Base-by-base conservation (phyloP, 2,329 filamentous ascomycete species). In the Apiospora aurea region DNA sequence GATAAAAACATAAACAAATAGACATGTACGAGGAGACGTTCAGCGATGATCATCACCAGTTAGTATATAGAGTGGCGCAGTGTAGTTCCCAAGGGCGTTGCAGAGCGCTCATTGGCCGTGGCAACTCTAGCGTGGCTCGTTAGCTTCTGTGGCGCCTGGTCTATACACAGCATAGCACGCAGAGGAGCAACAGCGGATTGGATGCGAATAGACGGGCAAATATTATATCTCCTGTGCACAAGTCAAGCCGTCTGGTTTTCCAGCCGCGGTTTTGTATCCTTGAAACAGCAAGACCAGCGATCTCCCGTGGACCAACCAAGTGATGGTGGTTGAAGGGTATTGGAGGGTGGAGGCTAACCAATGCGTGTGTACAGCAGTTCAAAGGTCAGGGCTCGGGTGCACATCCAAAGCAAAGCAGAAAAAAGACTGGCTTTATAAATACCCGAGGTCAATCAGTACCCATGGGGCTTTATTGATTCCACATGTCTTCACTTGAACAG, bases 91-190 rank as follows among this genome's bases (percentile, higher is more conserved):
- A 38, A 64, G 57, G 41, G 57, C 57, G 57, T 61, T 64, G 57
- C 57, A 64, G 57, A 64, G 34, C 57, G 57, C 34, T 41, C 21
- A 64, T 64, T 64, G 57, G 57, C 14, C n/a, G 57, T n/a, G 34
- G 5, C 10, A 34, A 34, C 57, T 34, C 51, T 64, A 41, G 29
- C 34, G 57, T 64, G 29, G 34, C 18, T 14, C 34, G 10, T 41
- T 41, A 64, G 57, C 57, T 29, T 38, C 16, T 38, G 53, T 13
- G 53, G 29, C 18, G 57, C 34, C 34, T 14, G 4, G 53, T 8
- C 26, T 61, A 61, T 41, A 29, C 26, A 29, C 26, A 51, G 49
- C 7, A 49, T 21, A 6, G 0, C 44, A 47, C 44, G 16, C 21
- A 21, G 44, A 47, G 44, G 18, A 10, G 18, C 21, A 49, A n/a